Conservation (phyloP, 2,329 filamentous ascomycete genomes). For the Xylaria sp. region DNA sequence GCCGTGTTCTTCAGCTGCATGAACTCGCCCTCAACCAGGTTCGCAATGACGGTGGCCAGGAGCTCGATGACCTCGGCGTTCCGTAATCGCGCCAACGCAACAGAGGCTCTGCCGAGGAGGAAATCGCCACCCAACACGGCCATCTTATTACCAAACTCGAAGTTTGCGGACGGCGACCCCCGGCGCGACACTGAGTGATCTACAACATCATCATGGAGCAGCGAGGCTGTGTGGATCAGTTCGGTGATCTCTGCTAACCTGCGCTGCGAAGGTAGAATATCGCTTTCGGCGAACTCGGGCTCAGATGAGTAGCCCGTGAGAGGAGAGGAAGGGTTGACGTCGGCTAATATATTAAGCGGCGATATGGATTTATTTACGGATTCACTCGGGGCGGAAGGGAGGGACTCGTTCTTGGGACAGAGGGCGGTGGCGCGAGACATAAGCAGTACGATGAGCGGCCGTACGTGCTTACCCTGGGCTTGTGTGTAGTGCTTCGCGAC, state of each 20-base stretch:
- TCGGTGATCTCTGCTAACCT: conserved; percentile 95
- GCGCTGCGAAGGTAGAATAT: conserved; percentile 88
- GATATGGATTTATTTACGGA: conserved; percentile 52
- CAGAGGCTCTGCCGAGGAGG: conserved; percentile 83
- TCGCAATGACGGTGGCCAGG: conserved; percentile 92
- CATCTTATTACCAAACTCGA: conserved; percentile 99
- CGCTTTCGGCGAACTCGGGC: conserved; percentile 46
- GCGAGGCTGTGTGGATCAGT: conserved; percentile 91
- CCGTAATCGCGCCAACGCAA: conserved; percentile 81
- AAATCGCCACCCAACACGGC: conserved; percentile 97
- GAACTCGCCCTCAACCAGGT: conserved; percentile 96
- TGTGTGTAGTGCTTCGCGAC: conserved; percentile 98
- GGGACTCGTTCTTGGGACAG: conserved; percentile 53
- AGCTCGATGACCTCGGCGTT: conserved; percentile 94
- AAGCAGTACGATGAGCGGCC: conserved; percentile 87
- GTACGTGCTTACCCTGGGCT: conserved; percentile 92
- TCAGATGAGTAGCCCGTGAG: conserved; percentile 45
- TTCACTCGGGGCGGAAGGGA: conserved; percentile 38
- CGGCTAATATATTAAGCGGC: conserved; percentile 58
- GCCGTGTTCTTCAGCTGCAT: conserved; percentile 99
- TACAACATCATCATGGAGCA: conserved; percentile 97
- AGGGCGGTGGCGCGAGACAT: conserved; percentile 93
- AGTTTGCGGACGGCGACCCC: conserved; percentile 80
- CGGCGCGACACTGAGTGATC: conserved; percentile 84
- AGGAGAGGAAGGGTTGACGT: conserved; percentile 70